Evolutionary conservation across 805 yeast species (phyloP).

Genomic region (Hanseniaspora singularis): DNA sequence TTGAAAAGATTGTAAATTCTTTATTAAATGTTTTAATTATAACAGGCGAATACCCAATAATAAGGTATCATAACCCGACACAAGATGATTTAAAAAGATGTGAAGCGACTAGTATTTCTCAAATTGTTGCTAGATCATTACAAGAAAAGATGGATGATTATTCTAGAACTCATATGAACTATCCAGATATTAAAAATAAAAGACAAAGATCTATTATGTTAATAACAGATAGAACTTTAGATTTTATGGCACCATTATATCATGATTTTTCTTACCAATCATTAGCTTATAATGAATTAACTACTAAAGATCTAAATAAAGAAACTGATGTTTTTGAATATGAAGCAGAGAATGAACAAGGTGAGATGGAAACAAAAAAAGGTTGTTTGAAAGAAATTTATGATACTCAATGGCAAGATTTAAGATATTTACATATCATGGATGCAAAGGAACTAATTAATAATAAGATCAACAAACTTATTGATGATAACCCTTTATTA

Average conservation of each 20-base stretch:
- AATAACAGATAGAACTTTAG: conserved; percentile 74
- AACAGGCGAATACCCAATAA: conserved; percentile 79
- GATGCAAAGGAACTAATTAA: conserved; percentile 56
- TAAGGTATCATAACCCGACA: conserved; percentile 53
- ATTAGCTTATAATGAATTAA: conserved; percentile 66
- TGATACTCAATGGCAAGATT: conserved; percentile 60
- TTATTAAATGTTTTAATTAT: conserved; percentile 61
- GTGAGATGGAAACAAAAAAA: conserved; percentile 32
- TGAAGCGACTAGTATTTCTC: conserved; percentile 50
- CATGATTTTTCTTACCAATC: conserved; percentile 91
- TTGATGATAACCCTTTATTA: conserved; percentile 61
- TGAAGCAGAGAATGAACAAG: conserved; percentile 43
- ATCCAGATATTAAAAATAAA: conserved; percentile 42
- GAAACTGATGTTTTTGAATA: conserved; percentile 40
- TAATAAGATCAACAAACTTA: conserved; percentile 49
- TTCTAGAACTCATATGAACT: conserved; percentile 54
- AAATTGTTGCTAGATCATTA: conserved; percentile 57
- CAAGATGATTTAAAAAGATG: conserved; percentile 37
- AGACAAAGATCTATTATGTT: conserved; percentile 64
- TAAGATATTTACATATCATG: conserved; percentile 64
- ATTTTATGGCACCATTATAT: conserved; percentile 66
- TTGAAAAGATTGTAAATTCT: conserved; percentile 47
- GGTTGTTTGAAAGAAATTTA: conserved; percentile 41
- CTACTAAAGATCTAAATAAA: background rate
- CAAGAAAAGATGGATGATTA: conserved; percentile 64